These are phyloP conservation scores for Haplosporangium sp. DNA, from an alignment of 371 early-diverging fungal genomes.

Conservation along the genomic window DNA sequence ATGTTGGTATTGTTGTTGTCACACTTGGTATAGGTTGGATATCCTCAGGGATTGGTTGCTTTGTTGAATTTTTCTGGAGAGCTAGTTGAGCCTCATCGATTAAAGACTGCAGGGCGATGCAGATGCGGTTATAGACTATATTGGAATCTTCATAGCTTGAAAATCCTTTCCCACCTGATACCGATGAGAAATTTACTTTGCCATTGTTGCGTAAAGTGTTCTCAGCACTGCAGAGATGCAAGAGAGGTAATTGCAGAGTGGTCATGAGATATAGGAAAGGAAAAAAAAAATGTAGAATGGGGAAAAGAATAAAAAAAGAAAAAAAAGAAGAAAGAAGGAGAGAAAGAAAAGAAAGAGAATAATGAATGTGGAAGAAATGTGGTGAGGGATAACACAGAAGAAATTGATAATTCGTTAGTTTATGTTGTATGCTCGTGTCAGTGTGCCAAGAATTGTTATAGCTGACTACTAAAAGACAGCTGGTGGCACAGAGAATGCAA, in stretches of 20 bases:
- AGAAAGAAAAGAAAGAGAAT: not conserved
- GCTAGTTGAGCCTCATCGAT: slow-evolving; percentile 42
- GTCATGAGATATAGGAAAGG: not conserved
- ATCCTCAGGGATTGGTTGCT: slow-evolving; percentile 3
- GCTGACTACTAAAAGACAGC: not conserved
- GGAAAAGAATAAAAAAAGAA: not conserved
- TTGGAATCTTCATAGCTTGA: slow-evolving; percentile 25
- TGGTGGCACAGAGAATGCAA: not conserved
- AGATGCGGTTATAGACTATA: slow-evolving; percentile 45
- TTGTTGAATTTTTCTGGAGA: slow-evolving; percentile 19
- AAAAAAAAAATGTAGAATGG: not conserved
- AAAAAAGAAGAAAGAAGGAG: not conserved
- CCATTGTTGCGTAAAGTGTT: not conserved
- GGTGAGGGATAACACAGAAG: not conserved
- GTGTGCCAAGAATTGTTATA: slow-evolving; percentile 12
- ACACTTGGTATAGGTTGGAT: not conserved
- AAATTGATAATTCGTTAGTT: not conserved
- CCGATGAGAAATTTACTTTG: not conserved
- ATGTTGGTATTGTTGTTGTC: not conserved
- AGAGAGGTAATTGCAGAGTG: not conserved
- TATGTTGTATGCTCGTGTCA: slow-evolving; percentile 1
- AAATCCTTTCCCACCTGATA: not conserved
- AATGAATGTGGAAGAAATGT: not conserved
- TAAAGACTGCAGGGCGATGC: slow-evolving; percentile 27
- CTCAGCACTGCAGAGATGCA: slow-evolving; percentile 11